These are phyloP conservation scores for Trapa bicornis DNA, from an alignment of 345 rosid species.

Conservation along the genomic window DNA sequence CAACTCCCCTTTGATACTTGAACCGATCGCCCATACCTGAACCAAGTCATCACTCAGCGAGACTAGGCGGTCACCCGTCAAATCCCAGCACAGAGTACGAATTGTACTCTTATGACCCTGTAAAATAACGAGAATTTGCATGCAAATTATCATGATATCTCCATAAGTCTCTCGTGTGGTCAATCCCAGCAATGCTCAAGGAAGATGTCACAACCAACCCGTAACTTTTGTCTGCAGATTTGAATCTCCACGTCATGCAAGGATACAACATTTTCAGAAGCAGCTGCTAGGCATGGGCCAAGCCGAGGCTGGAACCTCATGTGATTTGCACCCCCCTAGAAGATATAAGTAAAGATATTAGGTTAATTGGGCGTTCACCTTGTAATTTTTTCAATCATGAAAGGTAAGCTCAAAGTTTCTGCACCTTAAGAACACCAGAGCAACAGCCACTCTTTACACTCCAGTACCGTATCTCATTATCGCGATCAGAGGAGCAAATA, in stretches of 20 bases:
- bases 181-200: background rate
- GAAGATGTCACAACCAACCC: constrained; percentile 20
- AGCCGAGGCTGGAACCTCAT: constrained; percentile 47
- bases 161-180: background rate
- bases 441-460: constrained; percentile 53
- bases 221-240: constrained; percentile 37
- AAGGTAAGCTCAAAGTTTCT: background rate
- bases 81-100: constrained; percentile 50
- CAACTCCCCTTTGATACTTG: constrained; percentile 12
- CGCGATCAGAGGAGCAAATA: constrained; percentile 51
- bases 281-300: constrained; percentile 57
- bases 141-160: background rate
- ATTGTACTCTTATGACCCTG: constrained; percentile 47
- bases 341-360: background rate
- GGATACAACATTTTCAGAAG: constrained; percentile 37
- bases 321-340: constrained; percentile 44
- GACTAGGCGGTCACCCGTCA: constrained; percentile 43
- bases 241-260: constrained; percentile 51
- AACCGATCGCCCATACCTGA: constrained; percentile 45
- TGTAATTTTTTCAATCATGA: background rate
- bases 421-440: constrained; percentile 47
- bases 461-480: constrained; percentile 60
- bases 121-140: background rate
- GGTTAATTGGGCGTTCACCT: background rate
- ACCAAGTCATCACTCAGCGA: constrained; percentile 59